Conservation (phyloP, 2,329 filamentous ascomycete species). For the Pseudophaeomoniella oleicola region DNA sequence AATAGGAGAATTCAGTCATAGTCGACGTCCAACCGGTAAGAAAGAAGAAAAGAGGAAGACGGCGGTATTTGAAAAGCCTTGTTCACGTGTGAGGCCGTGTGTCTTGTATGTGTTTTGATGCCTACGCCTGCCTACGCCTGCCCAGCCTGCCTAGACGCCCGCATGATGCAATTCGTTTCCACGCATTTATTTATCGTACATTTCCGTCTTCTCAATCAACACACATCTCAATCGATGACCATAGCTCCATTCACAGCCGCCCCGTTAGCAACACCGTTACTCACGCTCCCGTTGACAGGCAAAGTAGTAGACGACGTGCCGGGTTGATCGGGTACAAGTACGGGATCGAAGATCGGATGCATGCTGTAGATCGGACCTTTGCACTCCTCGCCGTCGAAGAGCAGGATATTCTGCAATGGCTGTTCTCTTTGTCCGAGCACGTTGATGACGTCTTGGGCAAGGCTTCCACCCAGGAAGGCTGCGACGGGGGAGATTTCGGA, state of each 20-base stretch:
- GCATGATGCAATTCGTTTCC: too few species aligned
- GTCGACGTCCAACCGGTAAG: too few species aligned
- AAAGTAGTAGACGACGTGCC: too few species aligned
- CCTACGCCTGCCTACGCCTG: too few species aligned
- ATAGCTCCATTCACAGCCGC: conserved; percentile 11
- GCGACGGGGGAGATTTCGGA: conserved; percentile 75
- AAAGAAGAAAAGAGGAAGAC: too few species aligned
- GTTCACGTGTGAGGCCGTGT: too few species aligned
- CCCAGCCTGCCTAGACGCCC: too few species aligned
- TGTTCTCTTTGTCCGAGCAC: conserved; percentile 83
- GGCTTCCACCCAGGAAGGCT: conserved; percentile 74
- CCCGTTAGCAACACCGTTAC: conserved; percentile 6
- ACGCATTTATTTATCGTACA: too few species aligned
- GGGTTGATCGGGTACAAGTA: not conserved
- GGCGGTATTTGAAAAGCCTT: too few species aligned
- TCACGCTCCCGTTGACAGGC: not conserved
- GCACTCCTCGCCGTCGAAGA: conserved; percentile 77
- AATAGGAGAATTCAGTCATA: too few species aligned
- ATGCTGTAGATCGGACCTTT: conserved; percentile 68
- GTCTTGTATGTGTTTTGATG: too few species aligned
- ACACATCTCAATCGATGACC: not conserved
- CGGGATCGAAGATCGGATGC: conserved; percentile 46
- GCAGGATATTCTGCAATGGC: conserved; percentile 84
- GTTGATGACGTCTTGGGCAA: conserved; percentile 96
- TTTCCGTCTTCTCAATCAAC: too few species aligned